Base-by-base conservation (phyloP, 2,329 filamentous ascomycete species). In the Cryphonectria radicalis region DNA sequence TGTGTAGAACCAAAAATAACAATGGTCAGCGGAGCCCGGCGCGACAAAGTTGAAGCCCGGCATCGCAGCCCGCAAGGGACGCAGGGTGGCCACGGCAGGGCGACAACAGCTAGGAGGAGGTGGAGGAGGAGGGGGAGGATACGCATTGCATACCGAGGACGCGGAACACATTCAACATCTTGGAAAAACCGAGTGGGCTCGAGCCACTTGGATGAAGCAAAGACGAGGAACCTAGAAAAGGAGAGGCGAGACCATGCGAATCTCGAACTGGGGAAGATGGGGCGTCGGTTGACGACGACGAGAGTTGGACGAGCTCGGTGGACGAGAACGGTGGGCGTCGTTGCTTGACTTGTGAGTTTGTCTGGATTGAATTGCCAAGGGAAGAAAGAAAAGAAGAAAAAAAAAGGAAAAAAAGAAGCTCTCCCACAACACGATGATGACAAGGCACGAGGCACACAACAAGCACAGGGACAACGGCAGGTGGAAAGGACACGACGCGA, bases 161-260 rank as follows among this genome's bases (percentile, higher is more conserved):
- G 78, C 88, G 85, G 79, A 90, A 90, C 73, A 89, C 66, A 81
- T 90, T 90, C 77, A 89, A 76, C 85, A 86, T 88, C 75, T 75
- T 79, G 75, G 60, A 19, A 7, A 7, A 73, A 66, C 65, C 76
- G 71, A 67, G 66, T 62, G 59, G 66, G 62, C 32, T 64, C 50
- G 25, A 63, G 50, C 46, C 35, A 46, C 66, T 73, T 71, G 63
- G 19, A 50, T 60, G 55, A 42, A 64, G 42, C n/a, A 46, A 25
- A 62, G 67, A 69, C 60, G 62, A 25, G n/a, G 37, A 46, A 46
- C n/a, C 0, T 19, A 3, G 35, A 19, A 42, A 40, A 63, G 59
- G 59, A 63, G 59, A 64, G 42, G 42, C n/a, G 62, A 40, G 40
- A 64, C 55, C 55, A 59, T 59, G 55, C 8, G 55, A 59, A 19